phyloP scores from a whole-genome alignment of 352 stramenopile species.

The Phytopythium sindhum region DNA sequence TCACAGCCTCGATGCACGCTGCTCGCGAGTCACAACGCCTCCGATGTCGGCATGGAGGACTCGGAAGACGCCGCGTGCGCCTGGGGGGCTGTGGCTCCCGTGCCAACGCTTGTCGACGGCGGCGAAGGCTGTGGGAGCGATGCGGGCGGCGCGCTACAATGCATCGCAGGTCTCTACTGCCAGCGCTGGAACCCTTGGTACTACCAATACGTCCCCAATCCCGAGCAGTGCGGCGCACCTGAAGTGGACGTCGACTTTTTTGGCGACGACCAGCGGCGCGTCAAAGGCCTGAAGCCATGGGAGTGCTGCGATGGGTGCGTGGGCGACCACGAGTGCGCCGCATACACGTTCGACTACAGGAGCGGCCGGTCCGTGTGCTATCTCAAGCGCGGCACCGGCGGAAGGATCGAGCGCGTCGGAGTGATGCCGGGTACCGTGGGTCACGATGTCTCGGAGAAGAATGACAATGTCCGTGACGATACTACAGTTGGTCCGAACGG shows the following conservation, averaged over 20 bases:
- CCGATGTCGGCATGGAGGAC: too few relatives aligned
- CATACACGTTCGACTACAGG: conserved; percentile 36
- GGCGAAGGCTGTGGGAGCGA: neutral
- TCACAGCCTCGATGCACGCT: too few relatives aligned
- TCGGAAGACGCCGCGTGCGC: too few relatives aligned
- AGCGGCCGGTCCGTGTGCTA: conserved; percentile 26
- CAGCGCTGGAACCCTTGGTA: conserved; percentile 13
- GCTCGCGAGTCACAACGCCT: too few relatives aligned
- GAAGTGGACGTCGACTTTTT: conserved; percentile 26
- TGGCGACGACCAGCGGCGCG: conserved; percentile 19
- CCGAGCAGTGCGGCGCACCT: conserved; percentile 12
- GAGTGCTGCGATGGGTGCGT: conserved; percentile 26
- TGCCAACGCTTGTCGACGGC: neutral
- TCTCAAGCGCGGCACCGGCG: conserved; percentile 24
- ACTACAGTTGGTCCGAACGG: too few relatives aligned
- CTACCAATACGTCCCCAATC: conserved; percentile 18
- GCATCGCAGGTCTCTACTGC: conserved; percentile 11
- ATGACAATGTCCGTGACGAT: too few relatives aligned
- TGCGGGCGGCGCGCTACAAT: conserved; percentile 4
- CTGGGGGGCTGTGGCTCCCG: too few relatives aligned
- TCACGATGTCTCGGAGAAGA: too few relatives aligned
- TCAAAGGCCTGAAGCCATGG: conserved; percentile 19
- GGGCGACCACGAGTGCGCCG: conserved; percentile 16
- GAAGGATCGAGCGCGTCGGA: too few relatives aligned
- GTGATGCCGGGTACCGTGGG: conserved; percentile 2